Conservation (phyloP, 208 protist species). For the Naegleria lovaniensis region DNA sequence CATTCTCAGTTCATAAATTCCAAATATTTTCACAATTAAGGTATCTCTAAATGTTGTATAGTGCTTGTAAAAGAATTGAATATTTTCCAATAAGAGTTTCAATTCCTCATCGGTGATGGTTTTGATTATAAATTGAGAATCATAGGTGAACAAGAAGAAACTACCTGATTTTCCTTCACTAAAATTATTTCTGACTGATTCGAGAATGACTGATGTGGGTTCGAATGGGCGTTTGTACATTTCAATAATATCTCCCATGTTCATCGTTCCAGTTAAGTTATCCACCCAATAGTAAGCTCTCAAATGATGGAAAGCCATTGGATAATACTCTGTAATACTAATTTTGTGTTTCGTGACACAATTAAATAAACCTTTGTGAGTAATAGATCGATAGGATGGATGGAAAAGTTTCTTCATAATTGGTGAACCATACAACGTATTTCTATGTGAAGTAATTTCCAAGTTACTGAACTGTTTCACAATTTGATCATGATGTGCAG, state of each 20-base stretch:
- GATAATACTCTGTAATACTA: neutral
- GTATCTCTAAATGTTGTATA: neutral
- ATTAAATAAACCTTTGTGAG: neutral
- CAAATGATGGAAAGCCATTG: neutral
- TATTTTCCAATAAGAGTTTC: slow-evolving; percentile 19
- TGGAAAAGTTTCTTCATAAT: neutral
- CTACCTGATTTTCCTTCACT: slow-evolving; percentile 29
- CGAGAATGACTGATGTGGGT: neutral
- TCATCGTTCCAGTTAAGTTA: neutral
- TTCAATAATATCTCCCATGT: neutral
- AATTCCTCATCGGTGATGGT: slow-evolving; percentile 30
- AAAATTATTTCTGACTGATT: neutral
- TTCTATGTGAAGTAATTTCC: neutral
- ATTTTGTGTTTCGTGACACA: neutral
- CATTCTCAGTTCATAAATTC: neutral
- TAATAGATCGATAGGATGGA: neutral
- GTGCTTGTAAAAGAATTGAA: slow-evolving; percentile 19
- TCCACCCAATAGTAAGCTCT: neutral
- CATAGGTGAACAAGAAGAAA: slow-evolving; percentile 38
- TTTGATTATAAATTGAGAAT: slow-evolving; percentile 38
- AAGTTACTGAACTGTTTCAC: neutral
- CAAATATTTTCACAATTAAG: neutral
- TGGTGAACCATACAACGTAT: neutral
- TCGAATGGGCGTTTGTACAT: neutral
- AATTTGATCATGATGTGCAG: neutral